Conservation (phyloP, 1,284 basidiomycete species). For the Volvariella surrecta region DNA sequence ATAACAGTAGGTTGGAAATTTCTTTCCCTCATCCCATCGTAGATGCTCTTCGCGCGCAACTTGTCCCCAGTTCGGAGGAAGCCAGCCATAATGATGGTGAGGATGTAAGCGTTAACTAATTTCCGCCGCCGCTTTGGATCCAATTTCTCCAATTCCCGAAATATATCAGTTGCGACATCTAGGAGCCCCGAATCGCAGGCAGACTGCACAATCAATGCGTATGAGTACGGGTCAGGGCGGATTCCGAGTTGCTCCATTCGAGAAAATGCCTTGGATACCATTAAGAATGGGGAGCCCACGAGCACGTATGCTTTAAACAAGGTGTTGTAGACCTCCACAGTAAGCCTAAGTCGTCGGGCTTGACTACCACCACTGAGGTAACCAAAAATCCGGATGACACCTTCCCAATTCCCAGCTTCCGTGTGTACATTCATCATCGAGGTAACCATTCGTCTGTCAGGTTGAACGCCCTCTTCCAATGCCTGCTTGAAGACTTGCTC, state of each 20-base stretch:
- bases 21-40: slow-evolving; percentile 66
- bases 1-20: slow-evolving; percentile 64
- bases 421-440: slow-evolving; percentile 82
- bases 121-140: slow-evolving; percentile 26
- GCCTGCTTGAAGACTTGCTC: slow-evolving; percentile 63
- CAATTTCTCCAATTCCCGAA: slow-evolving; percentile 54
- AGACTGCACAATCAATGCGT: slow-evolving; percentile 74
- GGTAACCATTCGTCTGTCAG: slow-evolving; percentile 58
- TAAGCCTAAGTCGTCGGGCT: slow-evolving; percentile 28
- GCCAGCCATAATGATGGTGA: slow-evolving; percentile 83
- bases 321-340: slow-evolving; percentile 64
- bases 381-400: slow-evolving; percentile 66
- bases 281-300: slow-evolving; percentile 67
- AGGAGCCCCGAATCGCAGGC: slow-evolving; percentile 74
- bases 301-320: slow-evolving; percentile 83
- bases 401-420: slow-evolving; percentile 73
- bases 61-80: slow-evolving; percentile 57
- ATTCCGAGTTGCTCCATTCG: slow-evolving; percentile 40
- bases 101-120: slow-evolving; percentile 49
- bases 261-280: slow-evolving; percentile 61
- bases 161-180: slow-evolving; percentile 60
- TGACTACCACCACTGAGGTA: slow-evolving; percentile 41
- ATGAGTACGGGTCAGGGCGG: slow-evolving; percentile 60
- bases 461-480: slow-evolving; percentile 47
- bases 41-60: slow-evolving; percentile 55